These are phyloP conservation scores for Planoprotostelium fungivorum DNA, from an alignment of 78 protist species.

Conservation along the genomic window DNA sequence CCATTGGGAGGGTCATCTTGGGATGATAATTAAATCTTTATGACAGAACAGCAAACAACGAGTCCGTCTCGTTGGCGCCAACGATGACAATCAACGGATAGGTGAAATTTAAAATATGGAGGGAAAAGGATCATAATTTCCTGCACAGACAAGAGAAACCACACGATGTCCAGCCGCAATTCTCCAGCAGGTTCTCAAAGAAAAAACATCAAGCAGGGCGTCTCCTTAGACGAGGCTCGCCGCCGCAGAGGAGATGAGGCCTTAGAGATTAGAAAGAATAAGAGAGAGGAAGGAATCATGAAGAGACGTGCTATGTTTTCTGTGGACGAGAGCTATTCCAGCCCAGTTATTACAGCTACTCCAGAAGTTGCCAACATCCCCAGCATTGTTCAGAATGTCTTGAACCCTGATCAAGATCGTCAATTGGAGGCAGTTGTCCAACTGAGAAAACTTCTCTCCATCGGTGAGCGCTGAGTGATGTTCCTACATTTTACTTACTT, in stretches of 20 bases:
- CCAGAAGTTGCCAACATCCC: neutral
- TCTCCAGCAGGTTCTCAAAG: neutral
- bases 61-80: no score
- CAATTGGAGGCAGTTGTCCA: neutral
- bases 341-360: neutral
- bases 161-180: neutral
- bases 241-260: constrained; percentile 66
- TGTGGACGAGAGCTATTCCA: neutral
- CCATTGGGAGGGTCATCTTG: neutral
- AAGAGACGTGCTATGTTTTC: constrained; percentile 63
- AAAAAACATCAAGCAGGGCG: constrained; percentile 9
- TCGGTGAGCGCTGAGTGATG: no score
- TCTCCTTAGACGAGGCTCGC: constrained; percentile 59
- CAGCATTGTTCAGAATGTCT: neutral
- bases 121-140: no score
- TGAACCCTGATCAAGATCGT: neutral
- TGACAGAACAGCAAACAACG: neutral
- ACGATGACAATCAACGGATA: no score
- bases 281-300: constrained; percentile 61
- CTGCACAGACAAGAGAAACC: neutral
- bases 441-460: neutral
- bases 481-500: no score
- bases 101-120: no score
- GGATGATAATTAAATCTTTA: neutral
- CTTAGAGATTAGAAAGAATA: constrained; percentile 74